A percentile compares a stretch with the other conserved stretches of the same genome.
phyloP scores from a whole-genome alignment of 1,139 yeast genomes.

The Geotrichum histeridarum region DNA sequence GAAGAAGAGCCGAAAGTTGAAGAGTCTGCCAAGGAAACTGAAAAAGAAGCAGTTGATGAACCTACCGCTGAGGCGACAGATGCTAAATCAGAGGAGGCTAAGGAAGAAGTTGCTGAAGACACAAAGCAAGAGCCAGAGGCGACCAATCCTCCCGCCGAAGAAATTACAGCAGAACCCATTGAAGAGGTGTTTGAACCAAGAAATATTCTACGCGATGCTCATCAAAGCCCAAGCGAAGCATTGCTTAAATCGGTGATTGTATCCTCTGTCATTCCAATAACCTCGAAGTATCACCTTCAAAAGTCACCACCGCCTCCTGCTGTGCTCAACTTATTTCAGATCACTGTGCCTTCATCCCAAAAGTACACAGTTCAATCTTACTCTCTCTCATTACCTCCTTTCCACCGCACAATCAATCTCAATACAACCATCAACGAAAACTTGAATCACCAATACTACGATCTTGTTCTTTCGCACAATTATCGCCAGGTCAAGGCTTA shows the following conservation, averaged over 20 bases:
- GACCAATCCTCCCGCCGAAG: not conserved
- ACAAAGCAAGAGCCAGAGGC: not conserved
- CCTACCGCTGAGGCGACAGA: constrained; percentile 9
- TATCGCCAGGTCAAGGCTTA: constrained; percentile 26
- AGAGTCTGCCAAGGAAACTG: not conserved
- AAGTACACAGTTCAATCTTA: constrained; percentile 31
- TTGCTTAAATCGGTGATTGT: constrained; percentile 21
- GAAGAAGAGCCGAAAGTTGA: not conserved
- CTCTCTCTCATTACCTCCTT: constrained; percentile 34
- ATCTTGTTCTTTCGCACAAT: constrained; percentile 27
- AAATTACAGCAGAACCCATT: not conserved
- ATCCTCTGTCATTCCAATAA: constrained; percentile 29
- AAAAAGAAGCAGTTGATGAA: constrained; percentile 3
- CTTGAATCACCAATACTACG: constrained; percentile 30
- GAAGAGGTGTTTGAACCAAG: constrained; percentile 16
- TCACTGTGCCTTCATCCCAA: constrained; percentile 32
- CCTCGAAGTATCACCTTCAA: constrained; percentile 26
- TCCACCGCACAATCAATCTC: constrained; percentile 33
- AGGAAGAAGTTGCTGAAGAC: constrained; percentile 4
- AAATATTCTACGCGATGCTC: constrained; percentile 1
- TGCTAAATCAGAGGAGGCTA: constrained; percentile 18
- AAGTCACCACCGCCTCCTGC: constrained; percentile 27
- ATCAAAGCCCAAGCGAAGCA: not conserved
- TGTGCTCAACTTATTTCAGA: constrained; percentile 32
- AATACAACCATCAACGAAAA: constrained; percentile 30